Evolutionary conservation across 192 early-diverging fungal species (phyloP), one percentile per base, ranked within the genome.

Genomic region (Pilaira anomala): DNA sequence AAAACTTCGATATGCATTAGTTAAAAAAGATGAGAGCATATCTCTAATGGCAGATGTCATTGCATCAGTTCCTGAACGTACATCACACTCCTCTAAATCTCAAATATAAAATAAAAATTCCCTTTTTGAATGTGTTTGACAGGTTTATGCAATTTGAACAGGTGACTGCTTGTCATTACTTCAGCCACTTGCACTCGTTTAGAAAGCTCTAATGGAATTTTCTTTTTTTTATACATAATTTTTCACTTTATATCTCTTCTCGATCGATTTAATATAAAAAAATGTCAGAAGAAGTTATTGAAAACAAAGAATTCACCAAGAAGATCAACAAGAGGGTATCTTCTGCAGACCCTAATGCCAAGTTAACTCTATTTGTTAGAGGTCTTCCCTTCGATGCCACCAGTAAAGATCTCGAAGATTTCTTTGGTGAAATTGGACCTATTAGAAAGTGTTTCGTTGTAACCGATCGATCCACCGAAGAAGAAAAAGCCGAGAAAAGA

Each of bases 361-460:
- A 83, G 55, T 80, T 87, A 25, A 92, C 85, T 33, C 78, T 98
- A 14, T 98, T 97, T 71, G 93, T 98, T 41, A 85, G 93, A 28
- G 86, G 84, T 4, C 79, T 98, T 40, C 96, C 96, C 21, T 88
- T 81, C 61, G 80, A 86, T 48, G 92, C 94, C 1, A 93, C 93
- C 18, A 85, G 81, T 49, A 78, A 72, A 14, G 87, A 96, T 60
- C 84, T 98, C 16, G 91, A 94, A 67, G 84, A 75, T 26, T 97
- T 94, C 75, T 97, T 97, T 72, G 85, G 85, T 57, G 88, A 91
- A 26, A 68, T 96, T 28, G 96, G 94, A 13, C 96, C 96, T 7
- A 74, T 94, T 18, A 76, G 92, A 36, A 91, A 89, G 28, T 94
- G 93, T 67, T 98, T 97, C 70, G 91, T 95, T 40, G 92, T 97